Base-by-base conservation (phyloP, 202 grass and related monocot genomes). In the Tripidium arundinaceum region DNA sequence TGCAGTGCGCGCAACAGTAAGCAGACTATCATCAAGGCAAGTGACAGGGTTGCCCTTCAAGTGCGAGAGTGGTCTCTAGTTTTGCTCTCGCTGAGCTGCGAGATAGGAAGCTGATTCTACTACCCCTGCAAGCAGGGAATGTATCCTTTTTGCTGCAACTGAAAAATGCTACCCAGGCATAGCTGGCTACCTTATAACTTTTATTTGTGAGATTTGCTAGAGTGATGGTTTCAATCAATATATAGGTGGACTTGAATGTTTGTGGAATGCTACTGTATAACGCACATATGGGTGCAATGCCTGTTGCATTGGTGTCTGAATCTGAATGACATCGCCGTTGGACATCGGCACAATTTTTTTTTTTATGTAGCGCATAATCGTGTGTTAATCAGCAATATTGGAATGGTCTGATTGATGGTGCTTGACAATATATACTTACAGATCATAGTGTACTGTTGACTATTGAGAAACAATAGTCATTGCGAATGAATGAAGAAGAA, bases 1-100 rank as follows among this genome's bases (percentile, higher is more conserved):
- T 97, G 29, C 94, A 94, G 67, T 97, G 94, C 11, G 91, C 94
- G n/a, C 91, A 97, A 58, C 94, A 97, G 85, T 97, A 81, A 90
- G 67, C 36, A 13, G 50, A 39, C 31, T 24, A 67, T 68, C 61
- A 42, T 73, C 58, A 24, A 39, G 52, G 41, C 12, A 55, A 54
- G 7, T 6, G 19, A 19, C 49, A 54, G 49, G 52, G 52, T 55
- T 55, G 8, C n/a, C 8, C 52, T 22, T 55, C 7, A 54, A 21
- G 50, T 1, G 7, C 2, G 19, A 11, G 52, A 55, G 52, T 24
- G 52, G 7, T 55, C 52, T 55, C 8, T 55, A n/a, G 19, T 55
- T 55, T 55, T 55, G 52, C n/a, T 55, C n/a, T 22, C 52, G 52
- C 52, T 3, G n/a, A 55, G 52, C 1, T 55, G 52, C 8, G 52